Base-by-base conservation (phyloP, 2,329 filamentous ascomycete genomes). In the Lecanosticta acicola region DNA sequence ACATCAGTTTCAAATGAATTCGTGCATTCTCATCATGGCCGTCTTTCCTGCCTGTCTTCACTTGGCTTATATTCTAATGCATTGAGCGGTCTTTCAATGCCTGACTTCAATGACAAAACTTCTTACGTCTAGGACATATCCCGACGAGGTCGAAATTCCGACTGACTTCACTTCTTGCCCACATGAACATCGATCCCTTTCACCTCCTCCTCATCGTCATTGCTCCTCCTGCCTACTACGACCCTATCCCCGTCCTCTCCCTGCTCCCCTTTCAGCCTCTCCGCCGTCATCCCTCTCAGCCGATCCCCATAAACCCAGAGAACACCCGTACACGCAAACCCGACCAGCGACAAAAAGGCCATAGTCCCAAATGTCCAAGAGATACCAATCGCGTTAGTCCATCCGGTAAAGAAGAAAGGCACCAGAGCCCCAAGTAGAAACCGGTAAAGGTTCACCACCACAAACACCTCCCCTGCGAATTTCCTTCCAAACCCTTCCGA, bases 401-500 rank as follows among this genome's bases (percentile, higher is more conserved):
- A 55, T 4, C 35, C 17, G 8, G 18, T 11, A 18, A 50, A 32
- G 35, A 48, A 42, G 37, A 55, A 55, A 14, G 32, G 29, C 10
- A 43, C 26, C 17, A 29, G 38, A n/a, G 46, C 35, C 7, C 52
- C 52, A 2, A 53, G 35, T 7, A 43, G 21, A 35, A 50, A 24
- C 14, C 52, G 49, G 42, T 62, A 66, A 33, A 56, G 59, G 34
- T 66, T 66, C 13, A 69, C 45, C 0, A 59, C 49, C 8, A 64
- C 55, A 2, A 64, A 59, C 2, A 62, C 66, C 53, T 72, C 70
- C 11, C 24, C 24, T 4, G 60, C 60, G 2, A 67, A 63, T 48
- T 66, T 59, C 13, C 59, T 51, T 1, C 60, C 60, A 55, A 72
- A 73, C 41, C 60, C 57, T 37, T 64, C 61, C 20, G 50, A 44